phyloP scores from a whole-genome alignment of 2,329 filamentous ascomycete species.

The Aureobasidium sp. region DNA sequence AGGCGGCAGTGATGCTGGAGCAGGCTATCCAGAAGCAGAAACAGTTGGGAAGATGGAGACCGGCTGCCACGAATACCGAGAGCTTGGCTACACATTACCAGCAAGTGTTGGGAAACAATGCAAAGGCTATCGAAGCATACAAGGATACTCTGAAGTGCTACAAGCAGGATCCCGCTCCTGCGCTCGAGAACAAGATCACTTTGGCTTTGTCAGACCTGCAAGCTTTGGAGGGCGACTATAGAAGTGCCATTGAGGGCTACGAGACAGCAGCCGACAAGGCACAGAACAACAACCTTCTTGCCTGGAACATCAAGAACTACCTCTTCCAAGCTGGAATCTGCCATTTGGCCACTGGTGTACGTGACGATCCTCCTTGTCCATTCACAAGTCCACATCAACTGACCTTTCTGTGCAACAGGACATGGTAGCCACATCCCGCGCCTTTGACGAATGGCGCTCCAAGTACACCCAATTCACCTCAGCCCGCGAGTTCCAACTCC shows the following conservation, averaged over 20 bases:
- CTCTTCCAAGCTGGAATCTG: constrained; percentile 91
- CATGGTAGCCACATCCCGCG: constrained; percentile 68
- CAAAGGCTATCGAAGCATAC: constrained; percentile 74
- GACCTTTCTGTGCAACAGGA: constrained; percentile 43
- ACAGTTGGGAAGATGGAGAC: constrained; percentile 79
- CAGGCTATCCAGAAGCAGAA: constrained; percentile 81
- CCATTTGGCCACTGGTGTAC: constrained; percentile 60
- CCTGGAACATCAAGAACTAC: constrained; percentile 92
- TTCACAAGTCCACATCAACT: neutral
- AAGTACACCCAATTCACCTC: constrained; percentile 69
- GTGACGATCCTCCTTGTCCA: neutral
- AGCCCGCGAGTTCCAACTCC: constrained; percentile 73
- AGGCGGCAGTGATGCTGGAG: constrained; percentile 74
- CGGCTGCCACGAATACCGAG: constrained; percentile 87
- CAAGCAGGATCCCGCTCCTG: constrained; percentile 75
- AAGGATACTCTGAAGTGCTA: constrained; percentile 72
- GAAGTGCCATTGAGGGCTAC: constrained; percentile 72
- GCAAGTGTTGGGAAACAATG: constrained; percentile 68
- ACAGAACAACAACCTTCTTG: constrained; percentile 86
- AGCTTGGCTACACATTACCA: constrained; percentile 82
- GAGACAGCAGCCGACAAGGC: constrained; percentile 71
- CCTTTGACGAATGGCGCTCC: constrained; percentile 74
- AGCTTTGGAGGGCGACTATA: constrained; percentile 76
- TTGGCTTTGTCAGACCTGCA: constrained; percentile 86
- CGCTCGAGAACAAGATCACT: constrained; percentile 89